Percentiles rank a stretch among this genome's conserved stretches.
phyloP scores from a whole-genome alignment of 2,329 filamentous ascomycete genomes.

The Diaporthe destruens region DNA sequence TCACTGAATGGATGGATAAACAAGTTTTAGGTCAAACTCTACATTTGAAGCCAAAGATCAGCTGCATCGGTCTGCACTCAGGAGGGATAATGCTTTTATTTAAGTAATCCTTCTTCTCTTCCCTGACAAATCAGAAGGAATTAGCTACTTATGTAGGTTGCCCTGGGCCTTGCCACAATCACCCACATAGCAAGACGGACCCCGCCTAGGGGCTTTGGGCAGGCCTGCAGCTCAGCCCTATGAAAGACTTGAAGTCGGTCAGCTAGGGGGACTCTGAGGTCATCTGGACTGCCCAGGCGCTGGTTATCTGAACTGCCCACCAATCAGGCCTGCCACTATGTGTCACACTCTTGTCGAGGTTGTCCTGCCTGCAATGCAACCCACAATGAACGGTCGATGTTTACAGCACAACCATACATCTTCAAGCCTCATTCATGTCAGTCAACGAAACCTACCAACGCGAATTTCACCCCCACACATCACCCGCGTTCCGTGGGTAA shows the following conservation, averaged over 20 bases:
- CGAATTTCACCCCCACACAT: neutral
- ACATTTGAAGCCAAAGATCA: neutral
- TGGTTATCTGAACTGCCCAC: neutral
- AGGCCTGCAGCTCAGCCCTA: slow-evolving; percentile 39
- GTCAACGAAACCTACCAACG: neutral
- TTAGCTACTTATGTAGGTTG: neutral
- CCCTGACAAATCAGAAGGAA: neutral
- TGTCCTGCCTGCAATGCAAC: neutral
- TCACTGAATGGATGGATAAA: neutral
- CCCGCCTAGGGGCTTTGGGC: slow-evolving; percentile 3
- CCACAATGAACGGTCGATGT: neutral
- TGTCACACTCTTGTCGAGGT: neutral
- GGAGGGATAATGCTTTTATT: neutral
- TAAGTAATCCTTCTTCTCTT: neutral
- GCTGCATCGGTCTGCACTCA: neutral
- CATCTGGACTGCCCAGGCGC: slow-evolving; percentile 2
- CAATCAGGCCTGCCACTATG: neutral
- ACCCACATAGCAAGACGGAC: neutral
- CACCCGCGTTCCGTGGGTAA: neutral
- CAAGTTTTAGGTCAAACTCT: neutral
- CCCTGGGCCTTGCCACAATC: neutral
- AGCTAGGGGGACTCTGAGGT: slow-evolving; percentile 24
- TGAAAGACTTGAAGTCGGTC: slow-evolving; percentile 1
- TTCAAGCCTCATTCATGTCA: slow-evolving; percentile 8
- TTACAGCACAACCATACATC: neutral